phyloP scores from a whole-genome alignment of 768 basidiomycete genomes.

The Hygrocybe coccinea region DNA sequence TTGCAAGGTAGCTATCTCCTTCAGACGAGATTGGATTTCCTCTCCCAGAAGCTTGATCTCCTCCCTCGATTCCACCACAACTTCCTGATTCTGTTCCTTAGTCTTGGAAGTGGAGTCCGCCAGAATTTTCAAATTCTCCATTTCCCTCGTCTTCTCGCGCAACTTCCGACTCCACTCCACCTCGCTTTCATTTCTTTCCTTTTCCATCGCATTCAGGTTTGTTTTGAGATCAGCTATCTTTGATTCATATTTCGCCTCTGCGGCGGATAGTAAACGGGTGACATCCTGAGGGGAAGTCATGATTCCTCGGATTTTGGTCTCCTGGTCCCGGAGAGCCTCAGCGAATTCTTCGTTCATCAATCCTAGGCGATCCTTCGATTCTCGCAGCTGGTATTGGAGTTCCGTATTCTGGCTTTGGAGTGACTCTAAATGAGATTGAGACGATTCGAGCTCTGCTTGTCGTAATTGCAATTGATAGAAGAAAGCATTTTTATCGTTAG shows the following conservation, averaged over 20 bases:
- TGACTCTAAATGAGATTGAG: conserved; percentile 67
- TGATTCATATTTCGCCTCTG: conserved; percentile 72
- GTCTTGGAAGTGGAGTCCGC: conserved; percentile 56
- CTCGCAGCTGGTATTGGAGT: conserved; percentile 79
- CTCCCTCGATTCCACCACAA: conserved; percentile 44
- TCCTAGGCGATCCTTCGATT: conserved; percentile 65
- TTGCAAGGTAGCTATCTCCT: conserved; percentile 53
- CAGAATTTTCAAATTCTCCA: conserved; percentile 62
- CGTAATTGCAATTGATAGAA: conserved; percentile 86
- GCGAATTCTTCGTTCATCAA: conserved; percentile 67
- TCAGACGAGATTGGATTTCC: conserved; percentile 44
- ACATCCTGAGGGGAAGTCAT: conserved; percentile 58
- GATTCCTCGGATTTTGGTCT: conserved; percentile 41
- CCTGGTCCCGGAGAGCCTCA: conserved; percentile 59
- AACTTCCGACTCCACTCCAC: conserved; percentile 86
- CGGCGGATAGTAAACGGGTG: conserved; percentile 65
- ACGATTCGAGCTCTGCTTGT: conserved; percentile 86
- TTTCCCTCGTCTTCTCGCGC: conserved; percentile 68
- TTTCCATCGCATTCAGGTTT: conserved; percentile 61
- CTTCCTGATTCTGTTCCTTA: conserved; percentile 54
- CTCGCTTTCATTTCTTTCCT: conserved; percentile 82
- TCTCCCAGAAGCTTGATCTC: conserved; percentile 52
- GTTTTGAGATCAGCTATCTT: conserved; percentile 68
- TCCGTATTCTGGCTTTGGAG: conserved; percentile 78
- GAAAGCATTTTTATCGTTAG: conserved; percentile 68